phyloP scores from a whole-genome alignment of 345 rosid species.

The Citrus australasica region DNA sequence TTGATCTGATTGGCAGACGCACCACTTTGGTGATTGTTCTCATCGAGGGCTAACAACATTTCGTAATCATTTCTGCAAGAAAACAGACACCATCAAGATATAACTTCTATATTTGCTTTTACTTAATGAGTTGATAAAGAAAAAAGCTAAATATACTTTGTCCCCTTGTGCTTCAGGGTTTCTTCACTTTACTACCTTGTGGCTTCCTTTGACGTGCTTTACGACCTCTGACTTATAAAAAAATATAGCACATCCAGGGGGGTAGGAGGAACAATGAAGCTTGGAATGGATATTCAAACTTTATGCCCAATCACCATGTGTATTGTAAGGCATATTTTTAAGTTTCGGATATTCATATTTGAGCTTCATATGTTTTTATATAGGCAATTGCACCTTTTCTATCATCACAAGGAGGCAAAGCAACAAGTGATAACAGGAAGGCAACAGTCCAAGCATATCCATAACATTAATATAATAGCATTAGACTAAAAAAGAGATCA shows the following conservation, averaged over 20 bases:
- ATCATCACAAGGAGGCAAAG: not conserved
- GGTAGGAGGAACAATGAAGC: not conserved
- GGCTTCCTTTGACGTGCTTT: not conserved
- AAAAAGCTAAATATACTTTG: not conserved
- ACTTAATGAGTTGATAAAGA: not conserved
- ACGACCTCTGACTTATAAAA: not conserved
- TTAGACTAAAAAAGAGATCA: no score
- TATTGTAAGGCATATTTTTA: not conserved
- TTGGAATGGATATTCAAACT: not conserved
- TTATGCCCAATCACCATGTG: not conserved
- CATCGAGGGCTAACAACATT: constrained; percentile 88
- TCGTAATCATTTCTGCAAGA: constrained; percentile 85
- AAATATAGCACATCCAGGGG: not conserved
- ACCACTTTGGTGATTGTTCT: constrained; percentile 54
- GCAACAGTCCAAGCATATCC: not conserved
- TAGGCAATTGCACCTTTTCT: not conserved
- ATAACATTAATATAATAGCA: no score
- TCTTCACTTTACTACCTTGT: not conserved
- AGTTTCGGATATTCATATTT: not conserved
- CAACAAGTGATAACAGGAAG: not conserved
- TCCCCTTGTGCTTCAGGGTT: not conserved
- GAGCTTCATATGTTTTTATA: not conserved
- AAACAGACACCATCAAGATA: constrained; percentile 4
- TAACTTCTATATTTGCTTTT: not conserved
- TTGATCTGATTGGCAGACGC: constrained; percentile 65